phyloP scores from a whole-genome alignment of 305 asterid species.

The Withania somnifera region DNA sequence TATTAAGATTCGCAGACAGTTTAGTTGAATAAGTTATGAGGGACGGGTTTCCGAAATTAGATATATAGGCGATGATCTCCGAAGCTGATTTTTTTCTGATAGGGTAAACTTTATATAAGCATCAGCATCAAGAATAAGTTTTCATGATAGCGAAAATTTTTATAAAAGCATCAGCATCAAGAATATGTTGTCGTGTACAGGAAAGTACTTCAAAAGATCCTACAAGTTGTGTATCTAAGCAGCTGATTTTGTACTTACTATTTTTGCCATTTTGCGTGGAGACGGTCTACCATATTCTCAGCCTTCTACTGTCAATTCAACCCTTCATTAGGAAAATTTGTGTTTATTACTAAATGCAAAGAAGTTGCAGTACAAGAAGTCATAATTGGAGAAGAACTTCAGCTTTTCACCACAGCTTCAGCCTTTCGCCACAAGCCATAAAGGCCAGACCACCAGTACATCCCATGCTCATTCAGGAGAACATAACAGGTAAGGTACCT shows the following conservation, averaged over 20 bases:
- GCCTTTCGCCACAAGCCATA: not conserved
- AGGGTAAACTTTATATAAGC: too few species aligned
- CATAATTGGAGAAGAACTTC: not conserved
- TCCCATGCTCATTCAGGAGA: not conserved
- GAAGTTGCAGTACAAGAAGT: not conserved
- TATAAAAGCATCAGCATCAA: too few species aligned
- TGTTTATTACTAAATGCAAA: not conserved
- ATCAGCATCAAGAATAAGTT: too few species aligned
- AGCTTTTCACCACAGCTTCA: too few species aligned
- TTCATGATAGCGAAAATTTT: too few species aligned
- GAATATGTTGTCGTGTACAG: too few species aligned
- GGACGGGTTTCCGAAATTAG: not conserved
- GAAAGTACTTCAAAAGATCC: too few species aligned
- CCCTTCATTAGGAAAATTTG: not conserved
- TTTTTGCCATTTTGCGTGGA: not conserved
- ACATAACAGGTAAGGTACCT: not conserved
- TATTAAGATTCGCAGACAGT: not conserved
- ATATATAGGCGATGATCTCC: not conserved
- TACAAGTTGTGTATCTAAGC: not conserved
- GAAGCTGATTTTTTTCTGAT: too few species aligned
- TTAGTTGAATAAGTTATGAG: not conserved
- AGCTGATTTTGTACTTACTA: not conserved
- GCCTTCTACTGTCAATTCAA: not conserved
- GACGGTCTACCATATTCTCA: not conserved
- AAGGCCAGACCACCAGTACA: not conserved